Base-by-base conservation (phyloP, 1,284 basidiomycete genomes). In the Moniliophthora roreri region DNA sequence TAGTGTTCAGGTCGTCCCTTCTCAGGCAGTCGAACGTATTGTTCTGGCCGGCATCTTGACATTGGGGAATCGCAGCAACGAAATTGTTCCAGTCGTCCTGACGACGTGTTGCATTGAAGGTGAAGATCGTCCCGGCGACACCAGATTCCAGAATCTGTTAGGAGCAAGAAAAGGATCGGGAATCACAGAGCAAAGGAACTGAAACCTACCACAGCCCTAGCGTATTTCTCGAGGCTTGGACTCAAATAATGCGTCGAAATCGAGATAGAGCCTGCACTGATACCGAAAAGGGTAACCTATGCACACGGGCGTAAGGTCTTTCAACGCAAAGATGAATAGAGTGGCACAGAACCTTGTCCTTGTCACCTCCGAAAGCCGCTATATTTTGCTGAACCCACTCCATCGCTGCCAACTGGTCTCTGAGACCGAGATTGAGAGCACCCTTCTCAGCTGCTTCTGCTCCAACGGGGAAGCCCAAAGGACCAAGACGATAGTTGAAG, bases 271-370 rank as follows among this genome's bases (percentile, higher is more conserved):
- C n/a, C n/a, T n/a, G n/a, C n/a, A n/a, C n/a, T n/a, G n/a, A n/a
- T n/a, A n/a, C 80, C 81, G 54, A 79, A 77, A 2, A 79, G 62
- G 0, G 80, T 82, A 21, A 82, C 76, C 72, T 78, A 9, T 11
- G 4, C 10, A 18, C 28, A 38, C 7, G 18, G 9, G 18, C 13
- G 6, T 20, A 18, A 24, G n/a, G n/a, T n/a, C 11, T 21, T 5
- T 21, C 13, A 18, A 20, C 34, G 36, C 6, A 15, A 28, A 6
- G 26, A 13, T n/a, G n/a, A n/a, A n/a, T n/a, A n/a, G n/a, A n/a
- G n/a, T n/a, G n/a, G n/a, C n/a, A 28, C 26, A 23, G 11, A 34
- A 21, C 23, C 50, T 7, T 32, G 66, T 69, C 60, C 70, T 69
- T 0, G 53, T n/a, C n/a, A n/a, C n/a, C n/a, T n/a, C n/a, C n/a